Base-by-base conservation (phyloP, 768 basidiomycete genomes). In the Postia placenta region DNA sequence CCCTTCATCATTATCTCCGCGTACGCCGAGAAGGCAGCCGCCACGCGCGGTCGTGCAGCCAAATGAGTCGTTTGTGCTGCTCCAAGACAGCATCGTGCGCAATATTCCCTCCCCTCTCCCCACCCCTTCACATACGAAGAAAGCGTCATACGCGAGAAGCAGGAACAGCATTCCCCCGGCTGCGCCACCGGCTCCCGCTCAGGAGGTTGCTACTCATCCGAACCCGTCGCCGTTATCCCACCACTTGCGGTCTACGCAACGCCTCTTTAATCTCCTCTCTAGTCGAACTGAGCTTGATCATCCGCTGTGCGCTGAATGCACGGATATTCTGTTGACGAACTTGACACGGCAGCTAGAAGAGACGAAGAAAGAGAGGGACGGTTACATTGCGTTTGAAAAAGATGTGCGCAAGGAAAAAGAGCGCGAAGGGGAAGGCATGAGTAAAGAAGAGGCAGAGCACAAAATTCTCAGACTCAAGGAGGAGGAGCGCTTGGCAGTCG, bases 281-380 rank as follows among this genome's bases (percentile, higher is more conserved):
- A 78, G 83, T 48, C 74, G 83, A 37, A 83, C 85, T 45, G 85
- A 87, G 26, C 79, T 94, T 38, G 91, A 93, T 63, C 93, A 97
- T 63, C 96, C 96, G 4, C 75, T 99, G 6, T 99, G 96, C 65
- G 81, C 87, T 0, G 95, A 98, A 60, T 99, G 96, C 66, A 91
- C 93, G 2, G 84, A 88, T 59, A 76, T 86, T 42, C 68, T 98
- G 27, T 77, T 94, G 25, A 73, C 73, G 1, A 80, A 80, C 22
- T 77, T 98, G 26, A 82, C 87, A 57, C 76, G 77, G 40, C 84
- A 92, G 60, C 73, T 95, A 14, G 92, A 95, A 49, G 92, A 96
- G 69, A 86, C 87, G 2, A 90, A 84, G 69, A 87, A 84, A 62
- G 92, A 96, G 62, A 73, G 92, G 50, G 93, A 96, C 56, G 92